phyloP scores from a whole-genome alignment of 2,329 filamentous ascomycete genomes.

The Monosporascus sp. region DNA sequence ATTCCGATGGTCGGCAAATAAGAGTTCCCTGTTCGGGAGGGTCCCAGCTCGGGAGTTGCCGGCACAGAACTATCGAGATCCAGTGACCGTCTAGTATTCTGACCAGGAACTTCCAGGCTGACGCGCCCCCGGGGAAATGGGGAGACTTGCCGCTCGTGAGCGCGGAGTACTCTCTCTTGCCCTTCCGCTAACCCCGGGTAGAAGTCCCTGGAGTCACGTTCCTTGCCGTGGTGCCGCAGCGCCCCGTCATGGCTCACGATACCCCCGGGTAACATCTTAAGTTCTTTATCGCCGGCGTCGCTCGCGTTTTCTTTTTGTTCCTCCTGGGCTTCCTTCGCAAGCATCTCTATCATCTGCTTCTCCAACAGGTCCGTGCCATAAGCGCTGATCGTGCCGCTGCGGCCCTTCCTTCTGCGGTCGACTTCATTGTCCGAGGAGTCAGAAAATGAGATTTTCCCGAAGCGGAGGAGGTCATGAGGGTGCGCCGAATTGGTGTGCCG shows the following conservation, averaged over 20 bases:
- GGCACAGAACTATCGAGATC: slow-evolving; percentile 42
- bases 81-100: slow-evolving; percentile 32
- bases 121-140: slow-evolving; percentile 29
- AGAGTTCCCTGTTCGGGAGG: slow-evolving; percentile 36
- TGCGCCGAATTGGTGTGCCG: slow-evolving; percentile 45
- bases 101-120: slow-evolving; percentile 45
- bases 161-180: slow-evolving; percentile 10
- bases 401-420: slow-evolving; percentile 35
- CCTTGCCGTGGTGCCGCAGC: slow-evolving; percentile 7
- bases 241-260: slow-evolving; percentile 23
- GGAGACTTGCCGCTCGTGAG: slow-evolving; percentile 18
- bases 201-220: slow-evolving; percentile 11
- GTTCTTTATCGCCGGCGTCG: slow-evolving; percentile 26
- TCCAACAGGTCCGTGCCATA: slow-evolving; percentile 49
- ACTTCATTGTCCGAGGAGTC: slow-evolving; percentile 56
- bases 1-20: slow-evolving; percentile 55
- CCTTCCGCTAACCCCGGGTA: slow-evolving; percentile 14
- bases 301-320: slow-evolving; percentile 28
- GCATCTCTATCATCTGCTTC: slow-evolving; percentile 57
- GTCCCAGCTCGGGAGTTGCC: slow-evolving; percentile 47
- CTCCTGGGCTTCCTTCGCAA: slow-evolving; percentile 47
- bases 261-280: slow-evolving; percentile 26
- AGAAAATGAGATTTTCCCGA: slow-evolving; percentile 50
- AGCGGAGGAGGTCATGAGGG: slow-evolving; percentile 46
- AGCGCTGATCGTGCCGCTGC: slow-evolving; percentile 43